These are phyloP conservation scores for Fomitopsis palustris DNA, from an alignment of 1,284 basidiomycete genomes.

Conservation along the genomic window DNA sequence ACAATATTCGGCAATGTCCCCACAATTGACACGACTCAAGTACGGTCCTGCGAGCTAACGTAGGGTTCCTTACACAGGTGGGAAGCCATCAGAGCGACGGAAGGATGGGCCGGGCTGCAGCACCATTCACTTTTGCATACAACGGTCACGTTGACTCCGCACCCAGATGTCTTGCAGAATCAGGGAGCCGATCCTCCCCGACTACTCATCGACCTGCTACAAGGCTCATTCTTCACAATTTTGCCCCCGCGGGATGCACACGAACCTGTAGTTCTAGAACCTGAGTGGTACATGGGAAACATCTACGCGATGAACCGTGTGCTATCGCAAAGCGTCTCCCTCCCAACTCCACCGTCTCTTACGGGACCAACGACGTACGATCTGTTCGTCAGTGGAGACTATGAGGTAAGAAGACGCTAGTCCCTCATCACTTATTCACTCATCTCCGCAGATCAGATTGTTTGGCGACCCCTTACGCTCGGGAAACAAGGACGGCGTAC, in stretches of 20 bases:
- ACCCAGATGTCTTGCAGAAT: constrained; percentile 16
- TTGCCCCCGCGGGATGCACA: constrained; percentile 34
- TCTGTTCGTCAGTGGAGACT: constrained; percentile 62
- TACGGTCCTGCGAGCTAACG: neutral
- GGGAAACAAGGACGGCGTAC: constrained; percentile 19
- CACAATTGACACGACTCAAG: too few species aligned
- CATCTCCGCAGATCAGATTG: constrained; percentile 56
- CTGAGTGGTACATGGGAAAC: constrained; percentile 72
- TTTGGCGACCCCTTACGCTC: constrained; percentile 65
- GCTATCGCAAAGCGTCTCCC: constrained; percentile 43
- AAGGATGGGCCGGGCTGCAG: constrained; percentile 83
- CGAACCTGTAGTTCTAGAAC: constrained; percentile 24
- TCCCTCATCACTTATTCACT: constrained; percentile 1
- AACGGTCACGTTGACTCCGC: constrained; percentile 53
- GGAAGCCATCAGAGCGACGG: constrained; percentile 59
- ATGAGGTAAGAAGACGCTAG: constrained; percentile 51
- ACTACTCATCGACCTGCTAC: constrained; percentile 44
- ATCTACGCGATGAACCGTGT: constrained; percentile 60
- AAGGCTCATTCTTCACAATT: constrained; percentile 68
- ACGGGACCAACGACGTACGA: constrained; percentile 44
- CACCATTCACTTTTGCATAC: constrained; percentile 67
- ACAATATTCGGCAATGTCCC: too few species aligned
- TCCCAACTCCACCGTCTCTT: constrained; percentile 44
- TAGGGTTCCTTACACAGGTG: constrained; percentile 42
- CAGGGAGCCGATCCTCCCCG: constrained; percentile 24